Percentiles rank a stretch among this genome's conserved stretches.
Evolutionary conservation across 2,329 filamentous ascomycete genomes (phyloP).

Genomic region (Beauveria brongniartii): DNA sequence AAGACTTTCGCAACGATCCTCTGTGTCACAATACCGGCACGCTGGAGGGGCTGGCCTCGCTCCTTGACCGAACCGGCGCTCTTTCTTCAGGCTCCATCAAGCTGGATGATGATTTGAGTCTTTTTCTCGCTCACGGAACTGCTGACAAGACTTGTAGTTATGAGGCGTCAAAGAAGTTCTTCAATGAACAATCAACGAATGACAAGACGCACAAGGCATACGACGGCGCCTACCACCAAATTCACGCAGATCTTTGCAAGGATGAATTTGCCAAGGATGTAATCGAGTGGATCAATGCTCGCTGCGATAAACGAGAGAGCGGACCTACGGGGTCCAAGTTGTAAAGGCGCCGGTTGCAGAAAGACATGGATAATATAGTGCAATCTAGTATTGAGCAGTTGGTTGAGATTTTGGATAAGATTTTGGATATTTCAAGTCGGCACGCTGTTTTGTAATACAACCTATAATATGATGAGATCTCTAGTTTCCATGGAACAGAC

Average conservation of each 20-base stretch:
- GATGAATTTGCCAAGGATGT: slow-evolving; percentile 52
- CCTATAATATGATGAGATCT: too few species aligned
- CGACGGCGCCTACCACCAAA: slow-evolving; percentile 70
- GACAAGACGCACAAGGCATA: slow-evolving; percentile 69
- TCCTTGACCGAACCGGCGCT: slow-evolving; percentile 64
- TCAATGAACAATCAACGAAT: slow-evolving; percentile 47
- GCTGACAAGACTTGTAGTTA: slow-evolving; percentile 62
- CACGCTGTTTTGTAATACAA: background rate
- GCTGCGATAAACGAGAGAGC: slow-evolving; percentile 17
- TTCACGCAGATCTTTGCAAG: slow-evolving; percentile 52
- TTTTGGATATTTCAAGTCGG: background rate
- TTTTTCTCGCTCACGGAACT: slow-evolving; percentile 74
- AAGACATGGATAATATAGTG: background rate
- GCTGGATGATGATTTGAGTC: slow-evolving; percentile 46
- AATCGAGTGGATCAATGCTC: slow-evolving; percentile 55
- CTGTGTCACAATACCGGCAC: slow-evolving; percentile 80
- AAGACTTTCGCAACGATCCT: slow-evolving; percentile 54
- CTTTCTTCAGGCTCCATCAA: slow-evolving; percentile 49
- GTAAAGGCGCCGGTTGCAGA: slow-evolving; percentile 13
- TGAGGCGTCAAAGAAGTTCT: slow-evolving; percentile 55
- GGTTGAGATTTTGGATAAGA: background rate
- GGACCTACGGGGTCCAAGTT: slow-evolving; percentile 29
- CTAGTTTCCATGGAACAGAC: too few species aligned
- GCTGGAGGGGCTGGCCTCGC: slow-evolving; percentile 66
- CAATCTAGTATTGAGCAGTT: background rate